phyloP scores from a whole-genome alignment of 441 rosid genomes.

The Erodium texanum region DNA sequence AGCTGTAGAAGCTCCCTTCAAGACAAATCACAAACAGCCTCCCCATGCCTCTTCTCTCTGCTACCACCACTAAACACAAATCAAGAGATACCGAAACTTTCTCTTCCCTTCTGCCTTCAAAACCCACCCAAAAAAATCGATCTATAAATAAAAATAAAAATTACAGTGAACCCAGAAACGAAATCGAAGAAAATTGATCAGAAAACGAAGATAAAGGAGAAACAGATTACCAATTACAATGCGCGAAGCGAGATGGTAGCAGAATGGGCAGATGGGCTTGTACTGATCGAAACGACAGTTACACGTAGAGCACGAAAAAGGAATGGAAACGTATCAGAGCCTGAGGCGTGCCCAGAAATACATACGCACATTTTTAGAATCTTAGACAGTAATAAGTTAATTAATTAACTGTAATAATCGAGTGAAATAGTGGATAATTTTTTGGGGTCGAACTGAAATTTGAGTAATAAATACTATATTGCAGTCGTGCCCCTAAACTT shows the following conservation, averaged over 20 bases:
- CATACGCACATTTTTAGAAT: not conserved
- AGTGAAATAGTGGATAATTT: too few relatives aligned
- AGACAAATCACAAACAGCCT: constrained; percentile 48
- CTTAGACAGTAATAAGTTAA: not conserved
- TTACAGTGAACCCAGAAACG: not conserved
- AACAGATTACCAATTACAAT: not conserved
- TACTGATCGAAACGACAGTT: not conserved
- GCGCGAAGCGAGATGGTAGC: not conserved
- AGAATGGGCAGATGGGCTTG: too few relatives aligned
- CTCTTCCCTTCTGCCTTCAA: too few relatives aligned
- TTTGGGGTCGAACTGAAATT: not conserved
- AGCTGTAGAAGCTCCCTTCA: constrained; percentile 52
- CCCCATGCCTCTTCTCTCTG: constrained; percentile 47
- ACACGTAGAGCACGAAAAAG: not conserved
- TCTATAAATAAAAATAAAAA: not conserved
- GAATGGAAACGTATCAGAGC: not conserved
- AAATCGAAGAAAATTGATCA: not conserved
- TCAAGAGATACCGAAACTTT: not conserved
- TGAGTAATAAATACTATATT: not conserved
- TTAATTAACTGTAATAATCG: not conserved
- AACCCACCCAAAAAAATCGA: not conserved
- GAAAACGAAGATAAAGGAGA: not conserved
- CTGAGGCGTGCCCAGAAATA: not conserved
- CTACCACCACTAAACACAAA: not conserved
- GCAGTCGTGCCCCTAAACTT: not conserved